Conservation (phyloP, 1,139 yeast species). For the Debaryomycetaceae sp. region DNA sequence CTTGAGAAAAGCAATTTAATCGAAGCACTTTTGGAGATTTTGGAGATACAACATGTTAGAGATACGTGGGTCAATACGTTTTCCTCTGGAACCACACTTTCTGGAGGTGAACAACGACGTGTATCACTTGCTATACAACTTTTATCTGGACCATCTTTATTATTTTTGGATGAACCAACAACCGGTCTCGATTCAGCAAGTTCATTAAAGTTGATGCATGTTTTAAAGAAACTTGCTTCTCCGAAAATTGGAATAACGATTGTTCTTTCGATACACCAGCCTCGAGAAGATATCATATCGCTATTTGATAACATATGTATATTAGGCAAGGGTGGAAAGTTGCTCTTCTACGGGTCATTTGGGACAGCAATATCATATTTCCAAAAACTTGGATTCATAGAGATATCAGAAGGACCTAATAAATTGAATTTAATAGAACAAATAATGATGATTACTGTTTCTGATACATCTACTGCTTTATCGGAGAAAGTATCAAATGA, state of each 20-base stretch:
- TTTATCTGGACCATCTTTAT: constrained; percentile 68
- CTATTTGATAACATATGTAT: constrained; percentile 70
- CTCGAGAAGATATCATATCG: constrained; percentile 67
- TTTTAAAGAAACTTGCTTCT: constrained; percentile 52
- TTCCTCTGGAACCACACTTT: constrained; percentile 47
- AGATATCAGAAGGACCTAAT: constrained; percentile 5
- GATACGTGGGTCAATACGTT: constrained; percentile 55
- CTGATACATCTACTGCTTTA: constrained; percentile 51
- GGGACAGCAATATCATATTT: constrained; percentile 50
- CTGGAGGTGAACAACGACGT: constrained; percentile 86
- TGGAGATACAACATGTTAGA: constrained; percentile 61
- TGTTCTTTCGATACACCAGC: constrained; percentile 79
- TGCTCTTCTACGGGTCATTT: constrained; percentile 58
- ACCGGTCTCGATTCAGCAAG: constrained; percentile 84
- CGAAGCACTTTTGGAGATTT: constrained; percentile 53
- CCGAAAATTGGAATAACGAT: constrained; percentile 63
- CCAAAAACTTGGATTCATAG: constrained; percentile 21
- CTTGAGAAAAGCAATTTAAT: constrained; percentile 49
- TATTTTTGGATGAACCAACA: constrained; percentile 86
- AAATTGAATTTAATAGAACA: constrained; percentile 50
- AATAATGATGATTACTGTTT: constrained; percentile 66
- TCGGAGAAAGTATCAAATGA: constrained; percentile 40
- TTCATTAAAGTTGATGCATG: constrained; percentile 62
- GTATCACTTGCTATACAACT: constrained; percentile 77
- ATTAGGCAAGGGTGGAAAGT: constrained; percentile 65